phyloP scores from a whole-genome alignment of 495 filamentous ascomycete species.

The Cercophora newfieldiana region DNA sequence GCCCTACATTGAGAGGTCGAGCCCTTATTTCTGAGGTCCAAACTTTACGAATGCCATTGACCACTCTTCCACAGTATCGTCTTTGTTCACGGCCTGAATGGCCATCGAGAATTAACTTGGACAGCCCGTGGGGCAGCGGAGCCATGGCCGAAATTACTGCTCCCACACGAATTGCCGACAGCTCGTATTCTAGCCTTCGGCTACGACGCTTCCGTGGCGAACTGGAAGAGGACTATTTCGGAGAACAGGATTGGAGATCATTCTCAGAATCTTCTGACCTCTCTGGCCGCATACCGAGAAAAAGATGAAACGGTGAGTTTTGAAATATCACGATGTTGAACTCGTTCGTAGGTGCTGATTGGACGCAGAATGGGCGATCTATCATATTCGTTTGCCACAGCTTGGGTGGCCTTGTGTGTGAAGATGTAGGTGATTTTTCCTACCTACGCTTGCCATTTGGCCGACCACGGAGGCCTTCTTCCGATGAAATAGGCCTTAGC shows the following conservation, averaged over 20 bases:
- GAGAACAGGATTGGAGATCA: constrained; percentile 26
- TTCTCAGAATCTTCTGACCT: constrained; percentile 26
- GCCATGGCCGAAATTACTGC: constrained; percentile 28
- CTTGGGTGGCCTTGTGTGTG: constrained; percentile 44
- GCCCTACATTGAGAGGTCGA: too few species aligned
- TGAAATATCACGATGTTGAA: too few species aligned
- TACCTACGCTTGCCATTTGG: too few species aligned
- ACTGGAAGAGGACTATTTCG: constrained; percentile 23
- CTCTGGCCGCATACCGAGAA: constrained; percentile 22
- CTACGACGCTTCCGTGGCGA: constrained; percentile 27
- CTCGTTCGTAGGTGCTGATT: too few species aligned
- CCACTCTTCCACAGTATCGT: constrained; percentile 21
- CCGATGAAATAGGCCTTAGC: too few species aligned
- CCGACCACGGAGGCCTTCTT: too few species aligned
- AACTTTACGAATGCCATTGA: neutral
- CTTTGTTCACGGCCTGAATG: constrained; percentile 30
- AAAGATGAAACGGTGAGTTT: constrained; percentile 22
- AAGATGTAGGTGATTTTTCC: constrained; percentile 29
- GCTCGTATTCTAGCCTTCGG: constrained; percentile 32
- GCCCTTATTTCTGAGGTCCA: too few species aligned
- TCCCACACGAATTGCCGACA: constrained; percentile 22
- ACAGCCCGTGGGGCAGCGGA: constrained; percentile 15
- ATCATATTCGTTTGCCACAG: constrained; percentile 38
- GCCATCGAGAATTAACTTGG: constrained; percentile 28
- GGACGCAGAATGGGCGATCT: constrained; percentile 28